These are phyloP conservation scores for Grifola frondosa DNA, from an alignment of 1,284 basidiomycete genomes.

Conservation along the genomic window DNA sequence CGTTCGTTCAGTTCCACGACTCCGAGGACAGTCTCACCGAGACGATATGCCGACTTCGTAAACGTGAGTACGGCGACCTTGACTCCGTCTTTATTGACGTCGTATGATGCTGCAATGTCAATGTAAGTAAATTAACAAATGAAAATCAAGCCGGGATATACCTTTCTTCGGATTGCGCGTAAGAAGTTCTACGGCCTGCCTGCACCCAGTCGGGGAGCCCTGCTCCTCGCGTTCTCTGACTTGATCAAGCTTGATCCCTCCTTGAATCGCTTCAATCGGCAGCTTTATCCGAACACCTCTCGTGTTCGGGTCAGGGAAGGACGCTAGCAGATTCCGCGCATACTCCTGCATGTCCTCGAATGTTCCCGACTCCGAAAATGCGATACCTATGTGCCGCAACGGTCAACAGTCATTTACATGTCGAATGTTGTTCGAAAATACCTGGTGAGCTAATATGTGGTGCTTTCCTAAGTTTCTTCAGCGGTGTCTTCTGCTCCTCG, in stretches of 20 bases:
- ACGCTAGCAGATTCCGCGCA: slow-evolving; percentile 44
- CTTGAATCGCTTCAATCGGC: slow-evolving; percentile 27
- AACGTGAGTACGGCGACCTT: slow-evolving; percentile 89
- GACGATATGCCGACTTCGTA: slow-evolving; percentile 83
- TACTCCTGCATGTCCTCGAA: slow-evolving; percentile 35
- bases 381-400: background rate
- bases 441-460: no score
- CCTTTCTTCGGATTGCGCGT: slow-evolving; percentile 88
- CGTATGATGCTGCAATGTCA: slow-evolving; percentile 73
- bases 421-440: background rate
- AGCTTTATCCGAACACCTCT: slow-evolving; percentile 33
- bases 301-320: slow-evolving; percentile 38
- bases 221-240: slow-evolving; percentile 35
- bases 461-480: slow-evolving; percentile 1
- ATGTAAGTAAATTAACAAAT: background rate
- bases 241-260: slow-evolving; percentile 16
- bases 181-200: slow-evolving; percentile 88
- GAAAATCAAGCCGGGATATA: slow-evolving; percentile 34
- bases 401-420: slow-evolving; percentile 1
- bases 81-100: slow-evolving; percentile 88
- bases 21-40: slow-evolving; percentile 87
- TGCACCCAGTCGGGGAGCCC: slow-evolving; percentile 66
- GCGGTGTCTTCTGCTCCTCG: slow-evolving; percentile 15
- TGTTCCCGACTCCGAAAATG: slow-evolving; percentile 16
- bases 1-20: slow-evolving; percentile 83